Evolutionary conservation across 306 rosid genomes (phyloP).

Genomic region (Lagenaria siceraria): DNA sequence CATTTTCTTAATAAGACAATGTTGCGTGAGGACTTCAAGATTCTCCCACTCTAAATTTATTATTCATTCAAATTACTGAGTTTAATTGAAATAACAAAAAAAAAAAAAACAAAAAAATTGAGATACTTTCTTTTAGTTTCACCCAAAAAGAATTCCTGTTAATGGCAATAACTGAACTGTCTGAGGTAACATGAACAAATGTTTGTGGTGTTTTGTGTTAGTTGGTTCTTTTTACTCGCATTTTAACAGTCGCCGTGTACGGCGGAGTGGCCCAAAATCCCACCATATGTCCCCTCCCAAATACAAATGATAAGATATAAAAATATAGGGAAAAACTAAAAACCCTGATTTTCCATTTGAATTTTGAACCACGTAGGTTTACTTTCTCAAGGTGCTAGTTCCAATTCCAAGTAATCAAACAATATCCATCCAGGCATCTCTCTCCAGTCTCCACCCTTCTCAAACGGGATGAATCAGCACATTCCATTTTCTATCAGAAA

Average conservation of each 20-base stretch:
- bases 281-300: not conserved
- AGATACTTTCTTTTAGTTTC: too few species aligned
- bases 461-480: not conserved
- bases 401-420: not conserved
- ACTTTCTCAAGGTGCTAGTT: not conserved
- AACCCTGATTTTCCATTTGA: not conserved
- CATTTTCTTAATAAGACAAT: not conserved
- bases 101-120: too few species aligned
- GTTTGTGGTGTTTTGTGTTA: not conserved
- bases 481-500: not conserved
- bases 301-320: not conserved
- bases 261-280: constrained; percentile 7
- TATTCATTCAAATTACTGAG: too few species aligned
- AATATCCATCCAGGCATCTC: not conserved
- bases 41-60: not conserved
- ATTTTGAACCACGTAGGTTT: not conserved
- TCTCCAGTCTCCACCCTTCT: not conserved
- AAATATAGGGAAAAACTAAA: not conserved
- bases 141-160: too few species aligned
- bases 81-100: too few species aligned
- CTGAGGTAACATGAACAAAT: not conserved
- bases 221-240: not conserved
- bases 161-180: not conserved
- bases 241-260: not conserved
- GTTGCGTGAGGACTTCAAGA: not conserved